Evolutionary conservation across 1,284 basidiomycete genomes (phyloP), one percentile per base, ranked within the genome.

Genomic region (Leccinum cinnamomeum): DNA sequence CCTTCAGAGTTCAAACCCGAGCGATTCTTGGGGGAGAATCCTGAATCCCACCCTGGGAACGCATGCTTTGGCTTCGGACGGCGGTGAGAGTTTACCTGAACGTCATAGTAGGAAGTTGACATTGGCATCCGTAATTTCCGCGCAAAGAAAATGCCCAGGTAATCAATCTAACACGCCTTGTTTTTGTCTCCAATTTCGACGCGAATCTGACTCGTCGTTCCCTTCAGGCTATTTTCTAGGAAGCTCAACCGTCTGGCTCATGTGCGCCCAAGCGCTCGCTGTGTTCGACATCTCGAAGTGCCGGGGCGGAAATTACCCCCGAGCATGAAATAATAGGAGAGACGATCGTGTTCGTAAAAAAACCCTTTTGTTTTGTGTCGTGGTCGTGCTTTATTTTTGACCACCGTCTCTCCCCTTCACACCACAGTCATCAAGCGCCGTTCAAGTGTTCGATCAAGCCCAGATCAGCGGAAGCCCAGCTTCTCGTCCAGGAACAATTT

Each of bases 401-500:
- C 14, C 12, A 25, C 10, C 5, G 7, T 8, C 12, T 51, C 23
- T 46, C 44, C 44, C 44, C 5, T 46, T 64, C 11, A 25, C 8
- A 16, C 20, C 53, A 14, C 33, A 87, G 86, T 65, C 81, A 84
- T 67, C 84, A 84, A 11, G 81, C 78, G 61, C 80, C 83, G 33
- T 88, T 85, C 74, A 79, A 81, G 65, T 87, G 85, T 70, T 70
- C 75, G 5, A 81, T 88, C 64, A 81, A 75, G 62, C 83, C 85
- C 35, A 81, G 85, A 53, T 85, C 83, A 2, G 72, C 77, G 46
- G 79, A 78, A 65, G 81, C 82, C 0, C 69, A 79, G 50, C 72
- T 75, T 16, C 72, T 86, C 5, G 79, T 86, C 41, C 75, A 78
- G 46, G 73, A 76, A 60, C 82, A 82, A 28, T 39, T 61, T 20